Base-by-base conservation (phyloP, 345 rosid genomes). In the Citrus maxima region DNA sequence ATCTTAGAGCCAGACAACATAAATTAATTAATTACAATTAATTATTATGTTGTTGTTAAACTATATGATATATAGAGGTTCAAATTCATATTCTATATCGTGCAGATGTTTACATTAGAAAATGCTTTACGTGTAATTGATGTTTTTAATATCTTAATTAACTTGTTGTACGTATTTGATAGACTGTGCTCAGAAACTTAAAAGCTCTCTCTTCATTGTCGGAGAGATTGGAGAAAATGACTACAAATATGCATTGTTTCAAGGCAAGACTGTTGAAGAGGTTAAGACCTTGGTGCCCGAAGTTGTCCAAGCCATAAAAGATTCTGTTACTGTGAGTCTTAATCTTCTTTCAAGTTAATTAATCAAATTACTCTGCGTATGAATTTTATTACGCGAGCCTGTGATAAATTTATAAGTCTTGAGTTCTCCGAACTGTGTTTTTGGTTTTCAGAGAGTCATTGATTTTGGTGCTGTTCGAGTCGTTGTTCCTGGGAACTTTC, bases 141-240 rank as follows among this genome's bases (percentile, higher is more conserved):
- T 46, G 18, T 13, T 46, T 46, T 46, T 3, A 46, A 12, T 46
- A 4, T 46, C 51, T 46, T 13, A 46, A 7, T 38, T 37, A 37
- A 1, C 2, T 14, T 70, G 4, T 28, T 72, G 18, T 19, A 37
- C 9, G 1, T 34, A 13, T 62, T 61, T n/a, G 9, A 34, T 76
- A 46, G 80, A 83, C 12, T 51, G 80, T 62, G 25, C 3, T 0
- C 60, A 77, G 42, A 80, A 82, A 49, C 82, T 82, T 74, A 76
- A 76, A 27, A 70, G 69, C 0, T 71, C 84, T 13, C 84, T 82
- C 14, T 60, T 87, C 76, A 74, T 84, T 75, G 80, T 82, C 5
- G 86, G 86, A 0, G 87, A 80, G 73, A 87, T 87, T 14, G 89
- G 87, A 76, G 83, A 80, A 12, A 87, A 82, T 64, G 86, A 82